These are phyloP conservation scores for Candida qinlingensis DNA, from an alignment of 805 yeast genomes.

Conservation along the genomic window DNA sequence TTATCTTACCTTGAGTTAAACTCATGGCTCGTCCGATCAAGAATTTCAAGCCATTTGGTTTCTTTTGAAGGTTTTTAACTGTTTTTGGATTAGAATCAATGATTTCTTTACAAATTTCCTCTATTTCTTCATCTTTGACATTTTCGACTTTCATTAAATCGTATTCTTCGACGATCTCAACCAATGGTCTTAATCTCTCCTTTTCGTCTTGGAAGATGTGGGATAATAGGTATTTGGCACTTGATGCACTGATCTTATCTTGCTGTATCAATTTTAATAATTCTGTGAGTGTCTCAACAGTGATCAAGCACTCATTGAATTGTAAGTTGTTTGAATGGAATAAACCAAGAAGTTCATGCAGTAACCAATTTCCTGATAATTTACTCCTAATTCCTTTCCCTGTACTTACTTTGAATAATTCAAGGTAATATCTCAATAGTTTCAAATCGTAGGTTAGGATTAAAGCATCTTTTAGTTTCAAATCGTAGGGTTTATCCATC, in stretches of 20 bases:
- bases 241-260: slow-evolving; percentile 50
- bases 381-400: slow-evolving; percentile 19
- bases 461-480: slow-evolving; percentile 71
- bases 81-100: slow-evolving; percentile 41
- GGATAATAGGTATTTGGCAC: slow-evolving; percentile 59
- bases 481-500: slow-evolving; percentile 41
- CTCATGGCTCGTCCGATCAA: slow-evolving; percentile 85
- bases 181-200: slow-evolving; percentile 32
- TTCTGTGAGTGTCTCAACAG: slow-evolving; percentile 45
- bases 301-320: slow-evolving; percentile 29
- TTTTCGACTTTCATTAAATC: slow-evolving; percentile 39
- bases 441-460: slow-evolving; percentile 51
- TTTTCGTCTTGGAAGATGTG: slow-evolving; percentile 51
- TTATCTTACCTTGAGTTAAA: slow-evolving; percentile 56
- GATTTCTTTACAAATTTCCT: slow-evolving; percentile 32
- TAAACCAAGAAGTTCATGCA: slow-evolving; percentile 74
- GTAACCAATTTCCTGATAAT: slow-evolving; percentile 68
- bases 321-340: slow-evolving; percentile 44
- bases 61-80: slow-evolving; percentile 51
- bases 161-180: slow-evolving; percentile 46
- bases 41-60: slow-evolving; percentile 60
- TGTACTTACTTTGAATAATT: slow-evolving; percentile 29
- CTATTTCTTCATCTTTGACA: slow-evolving; percentile 26
- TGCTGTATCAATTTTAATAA: slow-evolving; percentile 46
- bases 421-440: slow-evolving; percentile 48